These are phyloP conservation scores for Alternaria rosae DNA, from an alignment of 2,329 filamentous ascomycete genomes.

Conservation along the genomic window DNA sequence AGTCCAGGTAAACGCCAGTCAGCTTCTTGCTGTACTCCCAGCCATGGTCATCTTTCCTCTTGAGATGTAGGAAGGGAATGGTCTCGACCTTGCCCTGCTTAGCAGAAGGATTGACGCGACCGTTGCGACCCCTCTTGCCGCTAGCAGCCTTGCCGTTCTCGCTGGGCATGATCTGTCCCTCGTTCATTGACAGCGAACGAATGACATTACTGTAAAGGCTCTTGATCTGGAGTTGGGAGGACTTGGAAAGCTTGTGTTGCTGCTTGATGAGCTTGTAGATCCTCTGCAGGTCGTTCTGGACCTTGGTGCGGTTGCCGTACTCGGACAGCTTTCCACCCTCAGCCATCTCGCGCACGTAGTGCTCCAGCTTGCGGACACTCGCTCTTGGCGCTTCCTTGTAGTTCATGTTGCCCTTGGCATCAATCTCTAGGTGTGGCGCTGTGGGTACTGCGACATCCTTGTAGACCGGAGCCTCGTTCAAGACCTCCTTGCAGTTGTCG, in stretches of 20 bases:
- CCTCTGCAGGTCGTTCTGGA: slow-evolving; percentile 91
- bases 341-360: slow-evolving; percentile 98
- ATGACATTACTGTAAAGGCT: slow-evolving; percentile 92
- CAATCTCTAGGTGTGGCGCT: slow-evolving; percentile 89
- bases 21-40: slow-evolving; percentile 99
- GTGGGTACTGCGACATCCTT: slow-evolving; percentile 96
- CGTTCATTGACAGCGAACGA: slow-evolving; percentile 95
- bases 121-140: slow-evolving; percentile 65
- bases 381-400: slow-evolving; percentile 87
- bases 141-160: slow-evolving; percentile 74
- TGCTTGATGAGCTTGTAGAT: slow-evolving; percentile 99
- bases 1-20: slow-evolving; percentile 90
- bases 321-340: slow-evolving; percentile 98
- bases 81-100: slow-evolving; percentile 93
- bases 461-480: slow-evolving; percentile 84
- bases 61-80: slow-evolving; percentile 95
- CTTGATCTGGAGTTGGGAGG: slow-evolving; percentile 96
- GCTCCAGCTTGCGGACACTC: slow-evolving; percentile 94
- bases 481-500: slow-evolving; percentile 94
- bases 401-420: slow-evolving; percentile 88
- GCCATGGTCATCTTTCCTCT: slow-evolving; percentile 89
- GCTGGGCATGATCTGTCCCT: slow-evolving; percentile 93
- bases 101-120: slow-evolving; percentile 60
- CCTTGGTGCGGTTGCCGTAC: slow-evolving; percentile 97
- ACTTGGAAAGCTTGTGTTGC: slow-evolving; percentile 97